Evolutionary conservation across 768 basidiomycete genomes (phyloP).

Genomic region (Fistulinella prunicolor): DNA sequence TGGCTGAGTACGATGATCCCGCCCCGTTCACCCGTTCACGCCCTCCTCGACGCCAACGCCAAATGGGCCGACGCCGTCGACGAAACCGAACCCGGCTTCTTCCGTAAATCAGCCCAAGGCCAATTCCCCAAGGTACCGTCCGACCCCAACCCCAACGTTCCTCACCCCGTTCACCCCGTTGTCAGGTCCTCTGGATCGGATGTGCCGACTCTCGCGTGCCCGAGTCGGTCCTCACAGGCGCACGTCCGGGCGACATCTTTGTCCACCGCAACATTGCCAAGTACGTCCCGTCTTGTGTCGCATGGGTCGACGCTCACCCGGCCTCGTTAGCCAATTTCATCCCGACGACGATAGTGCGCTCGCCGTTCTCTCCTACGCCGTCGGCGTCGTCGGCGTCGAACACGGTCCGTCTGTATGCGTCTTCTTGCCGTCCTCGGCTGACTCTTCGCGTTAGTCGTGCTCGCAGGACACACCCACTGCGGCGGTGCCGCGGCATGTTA

Average conservation of each 20-base stretch:
- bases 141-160: too few relatives aligned
- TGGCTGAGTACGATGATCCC: conserved; percentile 4
- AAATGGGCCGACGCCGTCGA: conserved; percentile 68
- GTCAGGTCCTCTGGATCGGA: conserved; percentile 75
- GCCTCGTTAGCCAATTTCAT: conserved; percentile 82
- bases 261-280: conserved; percentile 90
- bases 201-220: conserved; percentile 89
- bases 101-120: conserved; percentile 54
- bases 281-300: conserved; percentile 42
- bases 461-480: conserved; percentile 83
- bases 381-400: conserved; percentile 65
- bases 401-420: conserved; percentile 54
- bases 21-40: not conserved
- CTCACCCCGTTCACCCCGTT: too few relatives aligned
- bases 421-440: too few relatives aligned
- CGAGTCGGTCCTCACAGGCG: conserved; percentile 69
- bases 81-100: conserved; percentile 58
- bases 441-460: conserved; percentile 50
- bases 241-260: conserved; percentile 83
- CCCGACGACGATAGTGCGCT: conserved; percentile 66
- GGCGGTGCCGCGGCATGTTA: conserved; percentile 69
- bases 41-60: conserved; percentile 50
- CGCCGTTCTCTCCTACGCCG: conserved; percentile 72
- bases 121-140: conserved; percentile 64
- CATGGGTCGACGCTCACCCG: too few relatives aligned